Evolutionary conservation across 768 basidiomycete genomes (phyloP).

Genomic region (Cubamyces lactineus): DNA sequence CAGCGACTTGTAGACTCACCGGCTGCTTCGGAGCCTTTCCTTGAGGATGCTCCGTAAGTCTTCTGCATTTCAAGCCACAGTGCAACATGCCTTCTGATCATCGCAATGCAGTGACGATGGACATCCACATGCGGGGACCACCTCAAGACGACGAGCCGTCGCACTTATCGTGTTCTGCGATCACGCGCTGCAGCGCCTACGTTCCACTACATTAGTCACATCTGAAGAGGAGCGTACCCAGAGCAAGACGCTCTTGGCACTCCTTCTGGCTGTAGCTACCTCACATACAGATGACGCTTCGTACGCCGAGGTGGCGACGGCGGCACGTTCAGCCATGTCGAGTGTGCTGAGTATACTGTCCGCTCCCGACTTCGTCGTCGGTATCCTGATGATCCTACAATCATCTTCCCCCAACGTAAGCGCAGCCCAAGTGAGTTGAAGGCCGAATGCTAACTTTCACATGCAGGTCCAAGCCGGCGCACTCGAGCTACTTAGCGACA

Average conservation of each 20-base stretch:
- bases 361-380: slow-evolving; percentile 67
- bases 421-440: not conserved
- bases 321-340: slow-evolving; percentile 54
- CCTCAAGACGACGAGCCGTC: slow-evolving; percentile 63
- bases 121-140: slow-evolving; percentile 47
- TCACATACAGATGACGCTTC: slow-evolving; percentile 13
- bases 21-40: slow-evolving; percentile 47
- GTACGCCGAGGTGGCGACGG: slow-evolving; percentile 45
- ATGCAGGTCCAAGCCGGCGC: slow-evolving; percentile 66
- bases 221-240: slow-evolving; percentile 37
- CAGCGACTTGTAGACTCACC: slow-evolving; percentile 52
- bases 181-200: slow-evolving; percentile 46
- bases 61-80: not conserved
- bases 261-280: slow-evolving; percentile 27
- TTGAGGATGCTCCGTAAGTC: slow-evolving; percentile 60
- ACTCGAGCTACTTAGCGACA: slow-evolving; percentile 67
- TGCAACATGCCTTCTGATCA: not conserved
- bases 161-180: slow-evolving; percentile 69
- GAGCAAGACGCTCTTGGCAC: slow-evolving; percentile 51
- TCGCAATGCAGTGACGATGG: slow-evolving; percentile 57
- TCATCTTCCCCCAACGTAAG: slow-evolving; percentile 57
- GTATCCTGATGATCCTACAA: slow-evolving; percentile 52
- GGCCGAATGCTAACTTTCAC: too few relatives aligned
- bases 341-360: slow-evolving; percentile 66
- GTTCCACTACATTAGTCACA: slow-evolving; percentile 28